A percentile compares a stretch with the other conserved stretches of the same genome.
These are phyloP conservation scores for Strigomonas culicis DNA, from an alignment of 208 protist species.

Conservation along the genomic window DNA sequence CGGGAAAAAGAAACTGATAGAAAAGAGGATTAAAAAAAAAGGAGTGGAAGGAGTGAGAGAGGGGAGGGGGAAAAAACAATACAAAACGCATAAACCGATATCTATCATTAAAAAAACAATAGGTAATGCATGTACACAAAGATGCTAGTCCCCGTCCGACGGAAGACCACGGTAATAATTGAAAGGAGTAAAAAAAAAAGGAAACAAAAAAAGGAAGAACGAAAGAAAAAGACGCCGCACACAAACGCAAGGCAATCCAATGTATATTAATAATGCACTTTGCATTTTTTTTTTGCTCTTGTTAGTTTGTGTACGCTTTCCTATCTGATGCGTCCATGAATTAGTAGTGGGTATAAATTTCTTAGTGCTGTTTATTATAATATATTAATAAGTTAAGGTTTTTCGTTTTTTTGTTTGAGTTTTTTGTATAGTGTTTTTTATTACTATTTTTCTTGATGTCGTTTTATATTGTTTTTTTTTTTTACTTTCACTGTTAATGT, in stretches of 20 bases:
- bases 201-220: conserved; percentile 2
- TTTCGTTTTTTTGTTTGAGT: background rate
- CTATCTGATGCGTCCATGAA: background rate
- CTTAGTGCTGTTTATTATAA: background rate
- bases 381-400: background rate
- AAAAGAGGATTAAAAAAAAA: background rate
- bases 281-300: too few relatives aligned
- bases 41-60: background rate
- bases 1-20: background rate
- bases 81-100: too few relatives aligned
- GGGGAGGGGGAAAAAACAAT: background rate
- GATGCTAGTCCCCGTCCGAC: too few relatives aligned
- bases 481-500: too few relatives aligned
- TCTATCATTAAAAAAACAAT: too few relatives aligned
- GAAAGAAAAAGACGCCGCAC: conserved; percentile 5
- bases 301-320: background rate
- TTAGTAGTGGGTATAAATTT: too few relatives aligned
- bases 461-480: conserved; percentile 11
- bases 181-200: background rate
- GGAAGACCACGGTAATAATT: background rate
- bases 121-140: too few relatives aligned
- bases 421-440: background rate
- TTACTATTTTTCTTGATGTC: conserved; percentile 6
- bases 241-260: too few relatives aligned
- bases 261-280: too few relatives aligned